Percentiles rank a stretch among this genome's conserved stretches.
Evolutionary conservation across 78 protist species (phyloP).

Genomic region (slime mould (Dictyostelium discoideum)): DNA sequence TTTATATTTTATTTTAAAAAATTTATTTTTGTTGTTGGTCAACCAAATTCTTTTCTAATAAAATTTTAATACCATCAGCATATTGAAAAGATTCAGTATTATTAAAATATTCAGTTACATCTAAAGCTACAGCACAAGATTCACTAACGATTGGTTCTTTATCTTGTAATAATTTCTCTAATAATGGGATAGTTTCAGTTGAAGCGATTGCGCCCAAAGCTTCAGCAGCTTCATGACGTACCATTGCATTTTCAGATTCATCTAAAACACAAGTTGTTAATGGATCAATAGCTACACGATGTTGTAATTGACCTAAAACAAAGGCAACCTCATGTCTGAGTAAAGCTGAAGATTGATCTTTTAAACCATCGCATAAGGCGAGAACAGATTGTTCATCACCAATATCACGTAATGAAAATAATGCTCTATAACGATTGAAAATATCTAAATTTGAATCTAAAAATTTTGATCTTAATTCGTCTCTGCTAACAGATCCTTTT

Average conservation of each 20-base stretch:
- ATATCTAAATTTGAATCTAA: slow-evolving; percentile 47
- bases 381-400: slow-evolving; percentile 65
- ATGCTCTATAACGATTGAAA: slow-evolving; percentile 81
- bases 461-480: slow-evolving; percentile 28
- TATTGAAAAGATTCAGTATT: slow-evolving; percentile 75
- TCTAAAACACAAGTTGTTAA: slow-evolving; percentile 49
- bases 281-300: slow-evolving; percentile 34
- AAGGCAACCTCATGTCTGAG: slow-evolving; percentile 91
- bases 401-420: slow-evolving; percentile 77
- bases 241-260: slow-evolving; percentile 85
- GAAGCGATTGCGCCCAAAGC: slow-evolving; percentile 90
- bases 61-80: slow-evolving; percentile 80
- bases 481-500: neutral
- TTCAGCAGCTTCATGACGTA: slow-evolving; percentile 91
- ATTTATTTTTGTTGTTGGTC: neutral
- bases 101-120: slow-evolving; percentile 83
- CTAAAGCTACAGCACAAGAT: slow-evolving; percentile 89
- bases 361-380: slow-evolving; percentile 68
- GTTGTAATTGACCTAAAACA: slow-evolving; percentile 91
- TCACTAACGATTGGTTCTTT: slow-evolving; percentile 83
- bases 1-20: too few species aligned
- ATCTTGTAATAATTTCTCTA: slow-evolving; percentile 50
- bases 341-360: slow-evolving; percentile 57
- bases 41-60: slow-evolving; percentile 43
- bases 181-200: slow-evolving; percentile 46